Evolutionary conservation across 441 rosid species (phyloP), one percentile per base, ranked within the genome.

Genomic region (Biscutella laevigata): DNA sequence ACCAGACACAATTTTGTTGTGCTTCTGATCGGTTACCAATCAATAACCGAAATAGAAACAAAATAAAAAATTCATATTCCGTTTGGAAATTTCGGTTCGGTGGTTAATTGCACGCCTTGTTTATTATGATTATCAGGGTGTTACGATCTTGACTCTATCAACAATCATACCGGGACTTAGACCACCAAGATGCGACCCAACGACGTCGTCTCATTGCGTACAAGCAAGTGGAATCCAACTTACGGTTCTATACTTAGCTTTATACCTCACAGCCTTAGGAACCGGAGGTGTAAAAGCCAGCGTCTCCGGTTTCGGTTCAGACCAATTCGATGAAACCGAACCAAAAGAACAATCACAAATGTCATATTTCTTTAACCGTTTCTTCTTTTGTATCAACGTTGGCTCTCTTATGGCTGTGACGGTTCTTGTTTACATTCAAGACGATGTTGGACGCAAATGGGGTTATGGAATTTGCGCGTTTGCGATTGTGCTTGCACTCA

Each of bases 221-320:
- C 89, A 73, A 13, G 94, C 95, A 5, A 75, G 53, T 45, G 72
- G 70, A 35, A 66, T 38, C 7, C 95, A 89, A 67, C 76, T 90
- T 5, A 62, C 17, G 7, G 77, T 79, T 28, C 77, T 90, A 39
- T 79, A 90, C 57, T n/a, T 73, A 32, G 91, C 92, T 2, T 72
- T 90, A n/a, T 90, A 90, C 74, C 60, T 86, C 14, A 73, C 83
- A 0, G 97, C 97, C n/a, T 79, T 90, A 0, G 97, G 97, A 38
- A 90, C 97, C 2, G 95, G 97, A 3, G 95, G 97, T 1, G 72
- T 90, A 17, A 90, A 90, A 65, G 86, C 97, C 11, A 90, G 97
- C 41, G 97, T 90, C 3, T 90, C 97, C 0, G 97, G 95, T 4
- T 90, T 90, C 19, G 97, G 91, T 0, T 90, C 97, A 0, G 97